Evolutionary conservation across 805 yeast genomes (phyloP).

Genomic region (Candida morakotiae): DNA sequence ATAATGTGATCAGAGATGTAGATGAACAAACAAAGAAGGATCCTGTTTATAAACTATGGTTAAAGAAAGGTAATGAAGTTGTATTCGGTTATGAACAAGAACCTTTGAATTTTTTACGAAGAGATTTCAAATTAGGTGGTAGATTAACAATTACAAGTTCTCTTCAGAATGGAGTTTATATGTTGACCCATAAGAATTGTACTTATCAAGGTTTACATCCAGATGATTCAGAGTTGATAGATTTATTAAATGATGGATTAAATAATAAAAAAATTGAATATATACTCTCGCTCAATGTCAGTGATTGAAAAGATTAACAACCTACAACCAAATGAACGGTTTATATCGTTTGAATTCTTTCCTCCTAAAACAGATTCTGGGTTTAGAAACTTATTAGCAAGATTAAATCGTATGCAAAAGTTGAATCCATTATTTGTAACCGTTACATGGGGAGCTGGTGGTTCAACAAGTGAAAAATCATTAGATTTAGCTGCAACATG

Average conservation of each 20-base stretch:
- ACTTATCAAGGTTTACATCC: slow-evolving; percentile 27
- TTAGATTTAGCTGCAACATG: slow-evolving; percentile 77
- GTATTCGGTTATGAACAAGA: slow-evolving; percentile 57
- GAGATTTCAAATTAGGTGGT: slow-evolving; percentile 43
- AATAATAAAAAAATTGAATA: slow-evolving; percentile 37
- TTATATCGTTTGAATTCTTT: slow-evolving; percentile 89
- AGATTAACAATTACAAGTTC: slow-evolving; percentile 48
- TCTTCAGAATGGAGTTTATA: slow-evolving; percentile 43
- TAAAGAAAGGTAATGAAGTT: slow-evolving; percentile 54
- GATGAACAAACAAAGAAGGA: slow-evolving; percentile 10
- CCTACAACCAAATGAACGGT: slow-evolving; percentile 50
- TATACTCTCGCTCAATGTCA: slow-evolving; percentile 16
- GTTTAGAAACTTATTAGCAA: slow-evolving; percentile 73
- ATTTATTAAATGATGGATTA: slow-evolving; percentile 29
- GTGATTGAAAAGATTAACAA: slow-evolving; percentile 50
- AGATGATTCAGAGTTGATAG: slow-evolving; percentile 18
- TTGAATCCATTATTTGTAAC: slow-evolving; percentile 87
- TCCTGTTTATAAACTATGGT: slow-evolving; percentile 47
- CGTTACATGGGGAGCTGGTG: slow-evolving; percentile 99
- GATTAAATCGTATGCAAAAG: slow-evolving; percentile 85
- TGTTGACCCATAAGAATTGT: slow-evolving; percentile 31
- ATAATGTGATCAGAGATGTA: slow-evolving; percentile 51
- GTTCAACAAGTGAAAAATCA: slow-evolving; percentile 84
- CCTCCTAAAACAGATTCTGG: slow-evolving; percentile 97
- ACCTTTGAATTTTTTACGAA: slow-evolving; percentile 46